Base-by-base conservation (phyloP, 345 rosid genomes). In the Citrus inodora region DNA sequence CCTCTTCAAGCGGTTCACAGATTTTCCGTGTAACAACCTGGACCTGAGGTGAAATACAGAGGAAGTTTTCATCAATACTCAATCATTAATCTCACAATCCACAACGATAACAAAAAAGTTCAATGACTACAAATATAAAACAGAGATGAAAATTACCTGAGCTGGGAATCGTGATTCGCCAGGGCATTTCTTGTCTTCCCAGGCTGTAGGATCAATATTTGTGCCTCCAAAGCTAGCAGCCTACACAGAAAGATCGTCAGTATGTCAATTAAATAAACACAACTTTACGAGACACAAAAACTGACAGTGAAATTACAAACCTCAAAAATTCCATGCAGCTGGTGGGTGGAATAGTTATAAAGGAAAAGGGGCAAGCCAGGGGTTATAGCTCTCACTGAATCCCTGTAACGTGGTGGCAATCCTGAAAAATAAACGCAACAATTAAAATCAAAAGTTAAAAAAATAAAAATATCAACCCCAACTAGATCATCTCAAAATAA, bases 81-180 rank as follows among this genome's bases (percentile, higher is more conserved):
- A 25, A 3, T 17, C 3, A 3, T 22, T 19, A 27, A 59, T 40
- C 24, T 24, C 17, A 7, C 27, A 67, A 67, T 37, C 28, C 2
- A 53, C 22, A 3, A 10, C 14, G 16, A 42, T 10, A 7, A 7
- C 10, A 42, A 42, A 42, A 42, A 42, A 0, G 14, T 3, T 42
- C 14, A 10, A 10, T 2, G 14, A 10, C 51, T 13, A 46, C 17
- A 13, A 13, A 11, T 3, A 46, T 46, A 32, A n/a, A 59, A 53
- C 59, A 56, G 4, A 16, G 11, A 25, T 37, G 3, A 60, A 19
- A 19, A 42, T 62, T 75, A 88, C 90, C 97, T 97, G 99, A 74
- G 99, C 99, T 71, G 99, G 99, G 80, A 97, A 97, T 1, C 99
- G 91, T 0, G 99, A 97, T 62, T 97, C 99, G 48, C 99, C 98